Evolutionary conservation across 305 asterid genomes (phyloP).

Genomic region (Andrographis paniculata): DNA sequence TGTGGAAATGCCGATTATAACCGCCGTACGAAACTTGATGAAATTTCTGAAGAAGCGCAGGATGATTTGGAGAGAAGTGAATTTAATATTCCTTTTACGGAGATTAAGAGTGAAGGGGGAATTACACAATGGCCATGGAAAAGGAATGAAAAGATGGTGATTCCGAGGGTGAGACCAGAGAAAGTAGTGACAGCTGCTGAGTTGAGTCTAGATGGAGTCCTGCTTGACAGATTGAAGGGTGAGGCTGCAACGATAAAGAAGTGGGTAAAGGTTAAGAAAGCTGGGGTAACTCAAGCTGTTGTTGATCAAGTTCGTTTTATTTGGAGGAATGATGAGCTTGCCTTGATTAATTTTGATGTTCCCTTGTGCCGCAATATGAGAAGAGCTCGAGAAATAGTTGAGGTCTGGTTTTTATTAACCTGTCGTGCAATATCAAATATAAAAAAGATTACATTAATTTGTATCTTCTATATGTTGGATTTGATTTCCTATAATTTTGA

Average conservation of each 20-base stretch:
- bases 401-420: conserved; percentile 39
- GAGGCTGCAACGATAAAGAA: conserved; percentile 56
- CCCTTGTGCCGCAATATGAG: conserved; percentile 86
- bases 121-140: conserved; percentile 64
- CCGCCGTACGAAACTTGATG: conserved; percentile 20
- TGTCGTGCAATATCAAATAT: not conserved
- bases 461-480: too few species aligned
- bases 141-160: conserved; percentile 39
- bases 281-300: conserved; percentile 77
- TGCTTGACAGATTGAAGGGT: conserved; percentile 59
- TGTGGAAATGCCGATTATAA: conserved; percentile 31
- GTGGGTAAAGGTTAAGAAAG: conserved; percentile 94
- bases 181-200: conserved; percentile 41
- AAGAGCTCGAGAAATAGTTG: conserved; percentile 76
- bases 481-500: not conserved
- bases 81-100: conserved; percentile 28
- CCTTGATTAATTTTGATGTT: conserved; percentile 75
- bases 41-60: conserved; percentile 15
- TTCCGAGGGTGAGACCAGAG: conserved; percentile 43
- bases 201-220: conserved; percentile 43
- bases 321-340: conserved; percentile 78
- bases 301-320: conserved; percentile 47
- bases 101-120: conserved; percentile 31
- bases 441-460: too few species aligned
- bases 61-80: conserved; percentile 21